These are phyloP conservation scores for Monosporascus sp. DNA, from an alignment of 2,329 filamentous ascomycete genomes.

Conservation along the genomic window DNA sequence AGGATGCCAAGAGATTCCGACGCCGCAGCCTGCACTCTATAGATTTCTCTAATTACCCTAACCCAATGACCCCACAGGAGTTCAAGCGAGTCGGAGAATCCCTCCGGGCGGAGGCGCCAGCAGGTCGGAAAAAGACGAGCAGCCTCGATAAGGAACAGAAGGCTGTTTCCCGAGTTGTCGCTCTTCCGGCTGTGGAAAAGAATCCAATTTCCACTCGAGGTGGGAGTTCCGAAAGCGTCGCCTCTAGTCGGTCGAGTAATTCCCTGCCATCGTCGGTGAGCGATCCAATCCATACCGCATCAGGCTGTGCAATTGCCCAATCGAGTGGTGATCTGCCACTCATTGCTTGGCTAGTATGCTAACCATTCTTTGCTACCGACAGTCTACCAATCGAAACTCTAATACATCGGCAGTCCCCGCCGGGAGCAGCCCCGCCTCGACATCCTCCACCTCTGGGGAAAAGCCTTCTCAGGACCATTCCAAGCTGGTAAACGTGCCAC, in stretches of 20 bases:
- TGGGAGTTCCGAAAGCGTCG: conserved; percentile 61
- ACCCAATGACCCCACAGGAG: conserved; percentile 32
- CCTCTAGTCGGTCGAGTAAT: conserved; percentile 51
- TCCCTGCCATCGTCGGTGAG: conserved; percentile 65
- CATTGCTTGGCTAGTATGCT: conserved; percentile 35
- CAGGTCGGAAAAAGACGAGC: conserved; percentile 21
- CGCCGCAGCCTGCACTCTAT: conserved; percentile 75
- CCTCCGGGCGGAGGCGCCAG: conserved; percentile 25
- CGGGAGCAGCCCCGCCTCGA: conserved; percentile 49
- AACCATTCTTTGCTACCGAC: conserved; percentile 36
- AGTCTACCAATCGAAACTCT: conserved; percentile 57
- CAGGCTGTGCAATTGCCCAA: conserved; percentile 35
- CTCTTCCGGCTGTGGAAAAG: conserved; percentile 29
- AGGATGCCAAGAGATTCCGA: conserved; percentile 70
- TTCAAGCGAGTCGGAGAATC: conserved; percentile 31
- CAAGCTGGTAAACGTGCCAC: conserved; percentile 53
- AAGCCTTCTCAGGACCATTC: conserved; percentile 45
- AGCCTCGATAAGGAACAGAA: conserved; percentile 35
- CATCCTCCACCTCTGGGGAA: conserved; percentile 39
- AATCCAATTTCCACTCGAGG: conserved; percentile 36
- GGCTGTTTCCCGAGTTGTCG: conserved; percentile 27
- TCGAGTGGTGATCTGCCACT: conserved; percentile 27
- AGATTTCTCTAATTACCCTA: conserved; percentile 41
- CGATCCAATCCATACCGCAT: conserved; percentile 22
- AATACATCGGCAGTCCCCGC: conserved; percentile 36